Conservation (phyloP, 2,329 filamentous ascomycete species). For the Aspergillus ochraceoroseus region DNA sequence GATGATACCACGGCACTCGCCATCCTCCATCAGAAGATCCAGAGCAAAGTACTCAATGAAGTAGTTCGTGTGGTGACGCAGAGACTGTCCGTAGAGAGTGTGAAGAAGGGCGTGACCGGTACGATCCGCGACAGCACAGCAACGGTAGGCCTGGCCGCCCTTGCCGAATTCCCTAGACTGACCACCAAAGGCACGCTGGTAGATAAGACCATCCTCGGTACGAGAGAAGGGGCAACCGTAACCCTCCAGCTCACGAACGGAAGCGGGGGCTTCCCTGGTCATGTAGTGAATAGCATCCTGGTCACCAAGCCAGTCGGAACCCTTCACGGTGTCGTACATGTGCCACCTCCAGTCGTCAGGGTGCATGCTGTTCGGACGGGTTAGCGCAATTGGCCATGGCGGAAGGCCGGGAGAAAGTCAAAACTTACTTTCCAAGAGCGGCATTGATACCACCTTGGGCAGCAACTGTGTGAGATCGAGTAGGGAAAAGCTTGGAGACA, state of each 20-base stretch:
- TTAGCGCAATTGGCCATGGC: conserved; percentile 19
- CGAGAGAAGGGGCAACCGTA: conserved; percentile 90
- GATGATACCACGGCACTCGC: conserved; percentile 91
- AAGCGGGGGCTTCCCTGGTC: conserved; percentile 87
- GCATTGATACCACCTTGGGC: conserved; percentile 60
- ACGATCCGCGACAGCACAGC: conserved; percentile 91
- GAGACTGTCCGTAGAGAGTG: conserved; percentile 95
- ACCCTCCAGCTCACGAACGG: conserved; percentile 91
- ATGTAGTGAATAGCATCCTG: conserved; percentile 99
- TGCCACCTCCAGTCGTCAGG: conserved; percentile 98
- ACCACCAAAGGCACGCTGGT: conserved; percentile 97
- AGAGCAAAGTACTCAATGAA: conserved; percentile 99
- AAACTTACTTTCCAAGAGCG: conserved; percentile 42
- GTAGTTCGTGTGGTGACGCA: conserved; percentile 98
- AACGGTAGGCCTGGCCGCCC: conserved; percentile 96
- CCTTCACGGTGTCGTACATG: conserved; percentile 99
- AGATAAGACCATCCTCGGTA: conserved; percentile 95
- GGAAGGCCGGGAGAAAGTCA: neutral
- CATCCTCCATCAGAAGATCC: conserved; percentile 95
- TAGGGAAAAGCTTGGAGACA: conserved; percentile 61
- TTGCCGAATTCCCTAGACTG: conserved; percentile 94
- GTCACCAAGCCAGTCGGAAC: conserved; percentile 94
- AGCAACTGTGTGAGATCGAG: conserved; percentile 61
- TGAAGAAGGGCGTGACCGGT: conserved; percentile 96
- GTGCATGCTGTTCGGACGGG: conserved; percentile 68